Percentiles rank a stretch among this genome's conserved stretches.
Conservation (phyloP, 2,329 filamentous ascomycete genomes). For the Diplodia sapinea region DNA sequence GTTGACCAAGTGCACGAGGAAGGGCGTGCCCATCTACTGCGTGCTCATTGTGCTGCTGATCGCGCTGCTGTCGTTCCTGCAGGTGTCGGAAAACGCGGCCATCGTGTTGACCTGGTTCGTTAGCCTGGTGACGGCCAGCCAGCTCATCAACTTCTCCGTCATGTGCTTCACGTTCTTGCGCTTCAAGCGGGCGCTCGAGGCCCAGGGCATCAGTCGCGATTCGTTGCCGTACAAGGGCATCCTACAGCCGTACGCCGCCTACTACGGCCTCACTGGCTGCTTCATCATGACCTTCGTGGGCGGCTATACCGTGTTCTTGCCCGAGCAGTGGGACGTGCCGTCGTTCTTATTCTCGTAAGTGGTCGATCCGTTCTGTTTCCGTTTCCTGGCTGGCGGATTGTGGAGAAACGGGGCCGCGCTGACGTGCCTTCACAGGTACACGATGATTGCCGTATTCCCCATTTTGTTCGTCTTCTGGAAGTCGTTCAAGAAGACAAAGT, state of each 20-base stretch:
- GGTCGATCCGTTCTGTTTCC: background rate
- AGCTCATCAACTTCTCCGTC: constrained; percentile 49
- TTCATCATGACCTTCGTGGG: constrained; percentile 77
- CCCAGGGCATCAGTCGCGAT: constrained; percentile 47
- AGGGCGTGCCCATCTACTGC: constrained; percentile 53
- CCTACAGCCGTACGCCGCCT: constrained; percentile 45
- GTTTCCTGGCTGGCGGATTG: background rate
- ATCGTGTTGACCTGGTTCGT: constrained; percentile 61
- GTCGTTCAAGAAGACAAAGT: constrained; percentile 66
- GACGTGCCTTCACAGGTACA: constrained; percentile 57
- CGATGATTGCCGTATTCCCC: constrained; percentile 74
- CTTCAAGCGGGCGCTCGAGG: constrained; percentile 47
- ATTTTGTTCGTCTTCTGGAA: constrained; percentile 75
- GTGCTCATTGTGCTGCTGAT: constrained; percentile 56
- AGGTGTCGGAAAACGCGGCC: constrained; percentile 66
- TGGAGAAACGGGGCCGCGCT: background rate
- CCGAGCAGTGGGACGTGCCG: constrained; percentile 69
- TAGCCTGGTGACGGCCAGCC: constrained; percentile 49
- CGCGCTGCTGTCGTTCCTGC: constrained; percentile 72
- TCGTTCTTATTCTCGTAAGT: constrained; percentile 74
- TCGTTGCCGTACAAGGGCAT: constrained; percentile 48
- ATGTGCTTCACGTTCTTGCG: constrained; percentile 47
- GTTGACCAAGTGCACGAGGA: constrained; percentile 51
- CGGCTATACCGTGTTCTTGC: constrained; percentile 77
- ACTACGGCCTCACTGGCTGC: constrained; percentile 63